Conservation (phyloP, 2,329 filamentous ascomycete genomes). For the Magnaporthiopsis incrustans region DNA sequence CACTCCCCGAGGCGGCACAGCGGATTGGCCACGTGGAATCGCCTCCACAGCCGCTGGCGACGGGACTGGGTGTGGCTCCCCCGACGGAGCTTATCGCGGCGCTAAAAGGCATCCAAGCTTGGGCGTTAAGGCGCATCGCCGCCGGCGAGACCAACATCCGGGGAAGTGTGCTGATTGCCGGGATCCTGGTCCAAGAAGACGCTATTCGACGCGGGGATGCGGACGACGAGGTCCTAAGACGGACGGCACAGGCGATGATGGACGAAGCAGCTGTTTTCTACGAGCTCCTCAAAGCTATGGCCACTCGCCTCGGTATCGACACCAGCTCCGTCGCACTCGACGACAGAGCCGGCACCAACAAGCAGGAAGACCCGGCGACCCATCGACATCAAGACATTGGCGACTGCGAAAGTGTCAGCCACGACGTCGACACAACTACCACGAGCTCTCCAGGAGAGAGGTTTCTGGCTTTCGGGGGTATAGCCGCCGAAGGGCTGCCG, state of each 20-base stretch:
- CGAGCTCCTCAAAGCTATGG: constrained; percentile 4
- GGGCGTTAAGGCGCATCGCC: constrained; percentile 9
- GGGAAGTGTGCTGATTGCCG: constrained; percentile 12
- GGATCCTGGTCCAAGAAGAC: constrained; percentile 13
- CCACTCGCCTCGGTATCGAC: neutral
- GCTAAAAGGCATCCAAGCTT: neutral
- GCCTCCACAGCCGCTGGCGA: constrained; percentile 8
- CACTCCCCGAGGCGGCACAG: neutral
- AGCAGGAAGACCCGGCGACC: neutral
- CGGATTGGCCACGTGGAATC: neutral
- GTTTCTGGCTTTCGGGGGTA: constrained; percentile 5
- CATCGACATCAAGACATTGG: neutral
- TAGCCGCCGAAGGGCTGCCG: neutral
- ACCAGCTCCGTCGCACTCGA: neutral
- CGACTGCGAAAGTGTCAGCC: neutral
- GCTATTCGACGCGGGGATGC: constrained; percentile 10
- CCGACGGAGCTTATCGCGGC: constrained; percentile 6
- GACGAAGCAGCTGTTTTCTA: neutral
- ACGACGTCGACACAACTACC: neutral
- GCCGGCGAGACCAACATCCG: constrained; percentile 17
- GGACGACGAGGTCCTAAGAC: neutral
- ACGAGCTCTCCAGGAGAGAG: neutral
- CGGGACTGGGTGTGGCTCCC: constrained; percentile 20
- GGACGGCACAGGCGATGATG: neutral
- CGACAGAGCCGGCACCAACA: neutral